Evolutionary conservation across 2,329 filamentous ascomycete genomes (phyloP), one percentile per base, ranked within the genome.

Genomic region (Diaporthe sp.): DNA sequence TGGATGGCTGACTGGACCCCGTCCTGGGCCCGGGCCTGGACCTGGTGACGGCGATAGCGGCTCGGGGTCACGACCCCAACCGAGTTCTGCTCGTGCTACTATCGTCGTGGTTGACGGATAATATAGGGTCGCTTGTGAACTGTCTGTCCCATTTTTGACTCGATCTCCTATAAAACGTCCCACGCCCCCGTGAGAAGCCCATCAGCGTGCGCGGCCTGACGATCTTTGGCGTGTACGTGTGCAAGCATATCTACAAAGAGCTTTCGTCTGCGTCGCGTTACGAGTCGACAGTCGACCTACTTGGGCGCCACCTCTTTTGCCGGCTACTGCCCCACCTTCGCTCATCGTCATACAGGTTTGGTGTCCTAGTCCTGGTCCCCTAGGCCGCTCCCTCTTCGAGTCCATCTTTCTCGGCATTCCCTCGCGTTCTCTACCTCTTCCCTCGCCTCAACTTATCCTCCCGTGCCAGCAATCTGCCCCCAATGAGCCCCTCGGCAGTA

Each of bases 211-310:
- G 44, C n/a, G 58, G n/a, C 71, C 31, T 65, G 46, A 65, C 58
- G 34, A 55, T 73, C 49, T 53, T 53, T 49, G 55, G 6, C 8
- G 49, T 10, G 25, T 46, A 68, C 62, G 62, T 51, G 44, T 37
- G 44, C 68, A 65, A 49, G 17, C 65, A 70, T 22, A 53, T 49
- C 7, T 49, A 68, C 49, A 53, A 53, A 28, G 39, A 25, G 53
- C 65, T 53, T 12, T 13, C 28, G 10, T 34, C 4, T 49, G 44
- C n/a, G 7, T 49, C 57, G 58, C 28, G 31, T 74, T 34, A 46
- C 57, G 44, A 75, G 73, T 75, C 44, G 75, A 76, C 75, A 70
- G 75, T 76, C 73, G 17, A 76, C 75, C 75, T 53, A 53, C 22
- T 60, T 25, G 65, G 46, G 46, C n/a, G 34, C 65, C 46, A 68